A percentile compares a stretch with the other conserved stretches of the same genome.
Evolutionary conservation across 2,329 filamentous ascomycete genomes (phyloP).

Genomic region (Ascochyta koolunga): DNA sequence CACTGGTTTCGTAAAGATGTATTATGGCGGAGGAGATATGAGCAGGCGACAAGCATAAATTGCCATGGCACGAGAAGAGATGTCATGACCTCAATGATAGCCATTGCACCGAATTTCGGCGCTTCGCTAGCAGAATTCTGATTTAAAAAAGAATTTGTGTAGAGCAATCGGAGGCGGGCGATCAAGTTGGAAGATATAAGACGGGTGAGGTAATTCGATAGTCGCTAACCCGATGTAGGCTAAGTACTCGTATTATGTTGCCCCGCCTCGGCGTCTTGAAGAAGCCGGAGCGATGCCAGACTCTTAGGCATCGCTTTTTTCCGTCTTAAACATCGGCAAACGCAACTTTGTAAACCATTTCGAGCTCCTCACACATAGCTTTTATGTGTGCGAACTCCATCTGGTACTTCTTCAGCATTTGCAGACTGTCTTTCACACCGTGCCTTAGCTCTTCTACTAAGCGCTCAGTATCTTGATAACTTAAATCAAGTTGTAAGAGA

Average conservation of each 20-base stretch:
- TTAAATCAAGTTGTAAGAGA: not conserved
- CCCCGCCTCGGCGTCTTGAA: not conserved
- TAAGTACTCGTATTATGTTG: not conserved
- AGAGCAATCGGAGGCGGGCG: not conserved
- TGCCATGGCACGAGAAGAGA: slow-evolving; percentile 20
- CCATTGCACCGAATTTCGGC: not conserved
- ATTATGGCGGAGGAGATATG: slow-evolving; percentile 15
- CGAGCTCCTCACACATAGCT: slow-evolving; percentile 10
- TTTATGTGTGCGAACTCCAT: slow-evolving; percentile 1
- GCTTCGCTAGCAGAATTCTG: not conserved
- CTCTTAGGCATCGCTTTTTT: too few relatives aligned
- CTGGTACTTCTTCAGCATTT: slow-evolving; percentile 5
- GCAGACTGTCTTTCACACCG: slow-evolving; percentile 8
- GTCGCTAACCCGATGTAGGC: not conserved
- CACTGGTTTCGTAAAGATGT: slow-evolving; percentile 8
- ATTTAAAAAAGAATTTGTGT: not conserved
- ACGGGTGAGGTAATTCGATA: not conserved
- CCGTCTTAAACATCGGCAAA: slow-evolving; percentile 6
- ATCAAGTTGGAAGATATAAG: not conserved
- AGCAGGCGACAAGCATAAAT: slow-evolving; percentile 16
- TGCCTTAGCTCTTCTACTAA: slow-evolving; percentile 11
- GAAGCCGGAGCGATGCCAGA: too few relatives aligned
- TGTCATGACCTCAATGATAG: not conserved
- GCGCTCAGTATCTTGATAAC: slow-evolving; percentile 5
- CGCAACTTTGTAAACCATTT: slow-evolving; percentile 5